Evolutionary conservation across 2,329 filamentous ascomycete genomes (phyloP).

Genomic region (Teratosphaeriaceae sp.): DNA sequence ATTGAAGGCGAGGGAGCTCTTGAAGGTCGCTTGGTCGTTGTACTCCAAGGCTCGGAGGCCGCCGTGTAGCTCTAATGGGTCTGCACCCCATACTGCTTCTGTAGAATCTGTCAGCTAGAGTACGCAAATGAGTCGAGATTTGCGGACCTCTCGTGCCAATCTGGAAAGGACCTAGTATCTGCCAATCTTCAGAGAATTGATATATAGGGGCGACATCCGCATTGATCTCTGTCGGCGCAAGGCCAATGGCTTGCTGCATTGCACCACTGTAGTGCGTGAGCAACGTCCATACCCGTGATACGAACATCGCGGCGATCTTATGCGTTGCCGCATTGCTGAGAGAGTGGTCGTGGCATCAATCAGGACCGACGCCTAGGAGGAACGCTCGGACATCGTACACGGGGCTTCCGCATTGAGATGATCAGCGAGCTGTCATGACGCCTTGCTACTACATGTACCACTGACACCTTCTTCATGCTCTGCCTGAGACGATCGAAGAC

Average conservation of each 20-base stretch:
- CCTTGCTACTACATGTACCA: too few relatives aligned
- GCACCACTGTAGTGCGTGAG: background rate
- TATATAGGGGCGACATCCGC: background rate
- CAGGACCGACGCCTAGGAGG: too few relatives aligned
- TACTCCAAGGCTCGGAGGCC: conserved; percentile 45
- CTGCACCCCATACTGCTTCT: conserved; percentile 54
- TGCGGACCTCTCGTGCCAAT: conserved; percentile 50
- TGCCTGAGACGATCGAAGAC: too few relatives aligned
- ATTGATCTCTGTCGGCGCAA: background rate
- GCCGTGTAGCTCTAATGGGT: conserved; percentile 49
- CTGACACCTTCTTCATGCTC: too few relatives aligned
- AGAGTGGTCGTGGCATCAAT: too few relatives aligned
- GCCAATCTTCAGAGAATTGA: conserved; percentile 33
- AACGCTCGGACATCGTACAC: too few relatives aligned
- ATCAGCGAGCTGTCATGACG: too few relatives aligned
- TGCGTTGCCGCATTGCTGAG: too few relatives aligned
- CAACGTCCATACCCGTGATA: background rate
- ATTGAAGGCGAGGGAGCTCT: conserved; percentile 46
- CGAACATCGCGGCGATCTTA: background rate
- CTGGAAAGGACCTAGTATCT: conserved; percentile 52
- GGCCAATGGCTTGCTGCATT: conserved; percentile 1
- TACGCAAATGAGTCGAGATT: background rate
- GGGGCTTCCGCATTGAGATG: too few relatives aligned
- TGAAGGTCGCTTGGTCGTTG: conserved; percentile 37
- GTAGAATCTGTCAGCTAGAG: background rate